A percentile compares a stretch with the other conserved stretches of the same genome.
These are phyloP conservation scores for Neospermospora avenae DNA, from an alignment of 2,329 filamentous ascomycete genomes.

Conservation along the genomic window DNA sequence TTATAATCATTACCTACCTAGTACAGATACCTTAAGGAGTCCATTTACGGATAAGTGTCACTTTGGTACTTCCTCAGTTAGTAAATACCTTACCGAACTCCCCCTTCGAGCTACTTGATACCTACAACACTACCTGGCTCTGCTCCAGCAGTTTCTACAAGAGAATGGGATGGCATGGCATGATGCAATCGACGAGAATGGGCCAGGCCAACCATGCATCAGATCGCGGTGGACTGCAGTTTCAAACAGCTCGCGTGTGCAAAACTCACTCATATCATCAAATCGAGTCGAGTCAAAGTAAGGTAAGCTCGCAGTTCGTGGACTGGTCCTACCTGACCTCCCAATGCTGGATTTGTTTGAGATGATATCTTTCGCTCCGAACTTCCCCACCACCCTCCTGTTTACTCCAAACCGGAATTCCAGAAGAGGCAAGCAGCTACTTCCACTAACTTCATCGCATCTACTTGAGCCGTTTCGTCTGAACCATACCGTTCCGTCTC, in stretches of 20 bases:
- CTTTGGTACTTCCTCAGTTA: background rate
- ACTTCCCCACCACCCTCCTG: no score
- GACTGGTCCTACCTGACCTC: no score
- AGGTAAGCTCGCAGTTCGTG: background rate
- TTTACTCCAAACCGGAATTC: no score
- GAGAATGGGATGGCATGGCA: background rate
- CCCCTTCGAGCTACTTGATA: background rate
- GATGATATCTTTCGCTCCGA: no score
- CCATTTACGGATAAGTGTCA: background rate
- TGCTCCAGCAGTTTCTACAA: background rate
- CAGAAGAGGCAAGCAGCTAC: no score
- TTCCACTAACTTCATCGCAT: no score
- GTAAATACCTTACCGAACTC: background rate
- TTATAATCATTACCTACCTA: background rate
- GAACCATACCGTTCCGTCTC: no score
- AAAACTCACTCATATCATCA: background rate
- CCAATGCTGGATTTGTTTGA: no score
- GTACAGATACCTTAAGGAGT: background rate
- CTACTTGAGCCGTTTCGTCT: no score
- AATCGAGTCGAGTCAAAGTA: background rate
- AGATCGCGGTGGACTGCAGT: background rate
- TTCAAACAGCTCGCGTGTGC: background rate
- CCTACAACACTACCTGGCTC: no score
- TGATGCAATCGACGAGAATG: background rate
- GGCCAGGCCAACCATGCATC: constrained; percentile 4